Base-by-base conservation (phyloP, 2,329 filamentous ascomycete species). In the Exophiala sp. region DNA sequence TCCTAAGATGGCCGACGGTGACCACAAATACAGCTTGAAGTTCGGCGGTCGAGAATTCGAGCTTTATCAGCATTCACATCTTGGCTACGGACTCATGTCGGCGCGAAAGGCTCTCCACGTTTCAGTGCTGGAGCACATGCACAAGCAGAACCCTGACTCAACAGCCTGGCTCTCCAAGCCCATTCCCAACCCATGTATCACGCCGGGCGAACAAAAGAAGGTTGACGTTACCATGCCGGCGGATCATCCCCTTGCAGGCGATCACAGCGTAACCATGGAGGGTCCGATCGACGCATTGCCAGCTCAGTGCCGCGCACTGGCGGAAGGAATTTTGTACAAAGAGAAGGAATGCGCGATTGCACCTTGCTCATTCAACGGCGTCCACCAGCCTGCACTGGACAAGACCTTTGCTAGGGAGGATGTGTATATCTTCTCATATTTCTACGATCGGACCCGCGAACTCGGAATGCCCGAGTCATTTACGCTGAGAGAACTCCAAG, bases 391-490 rank as follows among this genome's bases (percentile, higher is more conserved):
- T 8, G 86, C 88, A 18, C 80, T 99, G 44, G 85, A 84, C 63
- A 95, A 96, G 79, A 99, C 94, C 0, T 99, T 99, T 66, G 78
- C 89, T 21, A 82, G 81, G 59, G 92, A 97, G 72, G 91, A 96
- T 65, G 84, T 97, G 36, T 99, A 92, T 75, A 90, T 97, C 64
- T 92, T 99, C 74, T 95, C 89, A 29, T 99, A 95, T 81, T 99
- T 99, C 75, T 96, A 88, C 75, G 94, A 99, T 77, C 91, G 95
- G 66, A 95, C 89, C 20, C 83, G 89, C 70, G 89, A 91, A 3
- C 83, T 99, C 9, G 95, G 95, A 62, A 97, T 99, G 91, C 94
- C 95, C n/a, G 91, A 96, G 63, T 91, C 88, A 5, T 99, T 97
- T 73, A 96, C 91, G 1, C 77, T 99, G 33, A 83, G 86, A 46